These are phyloP conservation scores for Fusarium sp. DNA, from an alignment of 2,329 filamentous ascomycete species.

Conservation along the genomic window DNA sequence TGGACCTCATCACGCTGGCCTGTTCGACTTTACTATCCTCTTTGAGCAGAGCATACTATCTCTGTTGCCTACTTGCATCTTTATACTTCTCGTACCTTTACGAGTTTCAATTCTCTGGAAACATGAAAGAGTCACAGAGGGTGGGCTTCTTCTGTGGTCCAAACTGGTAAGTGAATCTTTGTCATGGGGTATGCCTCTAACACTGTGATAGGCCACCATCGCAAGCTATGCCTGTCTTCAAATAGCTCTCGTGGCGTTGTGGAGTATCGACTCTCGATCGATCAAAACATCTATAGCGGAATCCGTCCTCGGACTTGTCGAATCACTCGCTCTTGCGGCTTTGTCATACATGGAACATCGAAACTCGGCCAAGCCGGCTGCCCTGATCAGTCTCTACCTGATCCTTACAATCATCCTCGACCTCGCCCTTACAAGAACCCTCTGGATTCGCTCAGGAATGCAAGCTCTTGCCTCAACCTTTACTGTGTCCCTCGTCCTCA, in stretches of 20 bases:
- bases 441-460: slow-evolving; percentile 48
- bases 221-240: slow-evolving; percentile 34
- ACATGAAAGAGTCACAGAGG: background rate
- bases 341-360: slow-evolving; percentile 52
- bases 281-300: slow-evolving; percentile 47
- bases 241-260: slow-evolving; percentile 43
- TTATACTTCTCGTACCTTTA: slow-evolving; percentile 39
- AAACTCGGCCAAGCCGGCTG: slow-evolving; percentile 48
- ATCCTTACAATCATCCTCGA: slow-evolving; percentile 50
- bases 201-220: slow-evolving; percentile 12
- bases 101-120: slow-evolving; percentile 30
- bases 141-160: slow-evolving; percentile 30
- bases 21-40: slow-evolving; percentile 48
- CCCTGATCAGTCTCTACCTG: slow-evolving; percentile 49
- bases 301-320: slow-evolving; percentile 42
- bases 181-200: background rate
- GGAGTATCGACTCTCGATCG: slow-evolving; percentile 38
- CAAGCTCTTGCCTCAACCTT: slow-evolving; percentile 44
- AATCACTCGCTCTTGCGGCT: slow-evolving; percentile 40
- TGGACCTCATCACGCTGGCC: slow-evolving; percentile 40
- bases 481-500: slow-evolving; percentile 42
- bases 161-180: slow-evolving; percentile 31
- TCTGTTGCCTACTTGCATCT: slow-evolving; percentile 41
- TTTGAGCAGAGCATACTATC: slow-evolving; percentile 49
- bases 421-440: slow-evolving; percentile 47